Percentiles rank a stretch among this genome's conserved stretches.
These are phyloP conservation scores for Erythrophleum ivorense DNA, from an alignment of 331 rosid species.

Conservation along the genomic window DNA sequence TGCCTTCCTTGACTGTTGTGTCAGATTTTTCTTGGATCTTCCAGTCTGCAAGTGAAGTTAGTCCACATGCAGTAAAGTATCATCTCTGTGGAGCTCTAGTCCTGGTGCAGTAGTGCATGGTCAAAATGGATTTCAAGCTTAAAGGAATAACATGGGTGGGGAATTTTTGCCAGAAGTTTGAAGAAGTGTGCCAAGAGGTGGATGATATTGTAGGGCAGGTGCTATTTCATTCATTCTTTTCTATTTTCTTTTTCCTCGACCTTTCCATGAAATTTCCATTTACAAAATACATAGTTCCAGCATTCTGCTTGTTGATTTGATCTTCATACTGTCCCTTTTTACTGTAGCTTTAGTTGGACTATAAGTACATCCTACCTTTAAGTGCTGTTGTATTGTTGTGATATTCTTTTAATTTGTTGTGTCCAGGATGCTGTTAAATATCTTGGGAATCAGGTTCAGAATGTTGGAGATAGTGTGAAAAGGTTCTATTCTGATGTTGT, in stretches of 20 bases:
- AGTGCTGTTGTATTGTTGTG: background rate
- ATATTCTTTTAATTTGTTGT: slow-evolving; percentile 34
- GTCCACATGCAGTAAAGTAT: background rate
- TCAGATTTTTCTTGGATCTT: slow-evolving; percentile 33
- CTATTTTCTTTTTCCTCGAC: slow-evolving; percentile 15
- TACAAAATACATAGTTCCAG: background rate
- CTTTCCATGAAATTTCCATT: background rate
- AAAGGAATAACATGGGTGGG: slow-evolving; percentile 70
- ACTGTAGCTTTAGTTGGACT: slow-evolving; percentile 8
- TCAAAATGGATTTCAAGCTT: slow-evolving; percentile 65
- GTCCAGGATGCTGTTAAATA: slow-evolving; percentile 74
- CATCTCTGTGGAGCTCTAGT: slow-evolving; percentile 13
- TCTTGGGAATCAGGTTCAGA: slow-evolving; percentile 71
- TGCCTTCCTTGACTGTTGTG: slow-evolving; percentile 24
- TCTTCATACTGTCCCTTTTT: slow-evolving; percentile 3
- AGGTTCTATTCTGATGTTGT: slow-evolving; percentile 72
- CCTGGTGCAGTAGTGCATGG: slow-evolving; percentile 15
- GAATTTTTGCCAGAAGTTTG: slow-evolving; percentile 77
- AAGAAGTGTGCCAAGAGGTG: slow-evolving; percentile 83
- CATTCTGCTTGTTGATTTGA: slow-evolving; percentile 16
- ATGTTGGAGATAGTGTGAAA: slow-evolving; percentile 72
- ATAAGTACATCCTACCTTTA: slow-evolving; percentile 20
- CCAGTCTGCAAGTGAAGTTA: background rate
- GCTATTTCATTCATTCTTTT: slow-evolving; percentile 31
- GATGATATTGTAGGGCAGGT: slow-evolving; percentile 78